Evolutionary conservation across 116 monocot species (phyloP).

Genomic region (Thalassia testudinum): DNA sequence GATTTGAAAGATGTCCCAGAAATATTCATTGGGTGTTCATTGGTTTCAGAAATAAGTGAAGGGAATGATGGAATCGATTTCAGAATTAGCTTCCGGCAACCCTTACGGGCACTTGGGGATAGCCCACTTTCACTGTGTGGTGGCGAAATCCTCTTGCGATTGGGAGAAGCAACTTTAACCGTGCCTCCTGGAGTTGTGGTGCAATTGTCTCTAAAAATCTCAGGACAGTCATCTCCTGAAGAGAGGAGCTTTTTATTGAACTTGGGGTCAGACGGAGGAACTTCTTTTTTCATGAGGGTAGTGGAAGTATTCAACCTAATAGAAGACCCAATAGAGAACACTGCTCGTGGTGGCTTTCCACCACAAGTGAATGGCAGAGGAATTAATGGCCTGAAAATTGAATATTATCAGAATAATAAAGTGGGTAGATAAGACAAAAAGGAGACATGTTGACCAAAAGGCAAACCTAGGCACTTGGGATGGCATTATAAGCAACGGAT

Average conservation of each 20-base stretch:
- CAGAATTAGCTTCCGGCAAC: slow-evolving; percentile 50
- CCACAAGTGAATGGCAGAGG: slow-evolving; percentile 22
- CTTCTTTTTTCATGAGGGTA: slow-evolving; percentile 11
- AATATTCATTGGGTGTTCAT: too few relatives aligned
- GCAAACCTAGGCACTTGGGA: too few relatives aligned
- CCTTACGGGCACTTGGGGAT: slow-evolving; percentile 31
- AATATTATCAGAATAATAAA: too few relatives aligned
- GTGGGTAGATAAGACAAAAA: too few relatives aligned
- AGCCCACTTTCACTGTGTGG: slow-evolving; percentile 22
- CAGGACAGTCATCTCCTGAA: slow-evolving; percentile 34
- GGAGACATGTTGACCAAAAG: too few relatives aligned
- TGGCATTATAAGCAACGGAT: too few relatives aligned
- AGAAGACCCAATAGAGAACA: slow-evolving; percentile 13
- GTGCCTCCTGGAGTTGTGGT: slow-evolving; percentile 14
- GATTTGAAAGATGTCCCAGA: too few relatives aligned
- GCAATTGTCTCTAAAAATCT: slow-evolving; percentile 13
- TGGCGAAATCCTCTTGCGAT: slow-evolving; percentile 54
- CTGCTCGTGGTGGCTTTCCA: slow-evolving; percentile 42
- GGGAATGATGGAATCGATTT: slow-evolving; percentile 66
- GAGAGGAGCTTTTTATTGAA: slow-evolving; percentile 4
- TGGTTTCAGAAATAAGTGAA: slow-evolving; percentile 23
- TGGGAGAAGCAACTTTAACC: slow-evolving; percentile 49
- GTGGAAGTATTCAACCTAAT: slow-evolving; percentile 2
- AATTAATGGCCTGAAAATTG: slow-evolving; percentile 19
- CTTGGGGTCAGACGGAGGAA: slow-evolving; percentile 7